Conservation (phyloP, 2,329 filamentous ascomycete species). For the Aurifilum marmelostoma region DNA sequence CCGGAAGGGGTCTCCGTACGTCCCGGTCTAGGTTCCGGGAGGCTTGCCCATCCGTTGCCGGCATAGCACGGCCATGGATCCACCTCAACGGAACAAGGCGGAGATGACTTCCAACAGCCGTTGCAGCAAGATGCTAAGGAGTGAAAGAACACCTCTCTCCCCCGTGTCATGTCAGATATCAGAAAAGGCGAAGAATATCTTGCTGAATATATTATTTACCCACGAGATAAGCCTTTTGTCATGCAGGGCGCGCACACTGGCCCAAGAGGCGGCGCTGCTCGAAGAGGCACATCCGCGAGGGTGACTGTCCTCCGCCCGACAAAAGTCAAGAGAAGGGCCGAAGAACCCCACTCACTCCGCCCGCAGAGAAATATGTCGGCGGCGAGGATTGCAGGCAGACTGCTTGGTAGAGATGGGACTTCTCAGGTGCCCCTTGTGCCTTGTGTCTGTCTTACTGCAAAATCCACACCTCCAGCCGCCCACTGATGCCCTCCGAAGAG, state of each 20-base stretch:
- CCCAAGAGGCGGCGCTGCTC: neutral
- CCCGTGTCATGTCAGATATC: neutral
- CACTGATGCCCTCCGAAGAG: neutral
- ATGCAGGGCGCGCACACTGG: neutral
- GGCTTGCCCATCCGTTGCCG: neutral
- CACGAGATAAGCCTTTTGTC: neutral
- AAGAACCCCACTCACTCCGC: slow-evolving; percentile 3
- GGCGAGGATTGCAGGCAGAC: neutral
- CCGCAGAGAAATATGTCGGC: neutral
- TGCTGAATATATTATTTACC: neutral
- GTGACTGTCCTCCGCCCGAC: slow-evolving; percentile 13
- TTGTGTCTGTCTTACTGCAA: neutral
- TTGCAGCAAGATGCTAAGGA: neutral
- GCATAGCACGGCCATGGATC: neutral
- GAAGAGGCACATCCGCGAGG: slow-evolving; percentile 17
- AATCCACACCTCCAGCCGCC: neutral
- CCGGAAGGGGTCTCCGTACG: neutral
- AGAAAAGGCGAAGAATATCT: no score
- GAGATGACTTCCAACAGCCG: neutral
- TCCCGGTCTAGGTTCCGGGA: slow-evolving; percentile 9
- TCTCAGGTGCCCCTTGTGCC: neutral
- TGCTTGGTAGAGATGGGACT: neutral
- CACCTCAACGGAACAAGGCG: neutral
- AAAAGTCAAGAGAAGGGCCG: slow-evolving; percentile 4
- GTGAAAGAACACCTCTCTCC: neutral